A percentile compares a stretch with the other conserved stretches of the same genome.
These are phyloP conservation scores for Boletus barrowsii DNA, from an alignment of 768 basidiomycete genomes.

Conservation along the genomic window DNA sequence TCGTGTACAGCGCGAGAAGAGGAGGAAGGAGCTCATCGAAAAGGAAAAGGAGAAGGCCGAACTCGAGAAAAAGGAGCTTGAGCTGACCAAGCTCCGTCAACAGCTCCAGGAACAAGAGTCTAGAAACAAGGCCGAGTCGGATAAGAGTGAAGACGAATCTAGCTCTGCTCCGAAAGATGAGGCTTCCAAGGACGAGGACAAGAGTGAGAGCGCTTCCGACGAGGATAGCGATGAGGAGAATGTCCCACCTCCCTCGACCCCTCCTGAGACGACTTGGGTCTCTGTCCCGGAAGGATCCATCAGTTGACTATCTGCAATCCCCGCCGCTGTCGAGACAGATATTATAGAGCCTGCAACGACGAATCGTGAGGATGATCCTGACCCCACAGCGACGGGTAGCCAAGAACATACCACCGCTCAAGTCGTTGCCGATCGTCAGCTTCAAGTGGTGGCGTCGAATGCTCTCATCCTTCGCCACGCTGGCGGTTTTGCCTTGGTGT, in stretches of 20 bases:
- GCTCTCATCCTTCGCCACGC: conserved; percentile 32
- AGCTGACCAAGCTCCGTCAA: conserved; percentile 51
- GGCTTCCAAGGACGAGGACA: conserved; percentile 27
- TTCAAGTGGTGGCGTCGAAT: conserved; percentile 25
- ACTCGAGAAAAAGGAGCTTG: conserved; percentile 62
- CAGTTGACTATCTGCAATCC: conserved; percentile 30
- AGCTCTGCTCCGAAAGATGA: conserved; percentile 3
- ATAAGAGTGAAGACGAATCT: conserved; percentile 42
- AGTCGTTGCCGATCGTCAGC: conserved; percentile 20
- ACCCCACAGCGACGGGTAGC: conserved; percentile 19
- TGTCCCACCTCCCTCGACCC: conserved; percentile 31
- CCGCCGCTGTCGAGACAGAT: conserved; percentile 18
- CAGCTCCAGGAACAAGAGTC: conserved; percentile 54
- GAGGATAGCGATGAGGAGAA: conserved; percentile 45
- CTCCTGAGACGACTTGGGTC: conserved; percentile 31
- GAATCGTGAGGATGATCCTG: conserved; percentile 18
- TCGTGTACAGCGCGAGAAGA: conserved; percentile 39
- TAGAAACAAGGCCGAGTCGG: conserved; percentile 42
- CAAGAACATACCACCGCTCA: conserved; percentile 20
- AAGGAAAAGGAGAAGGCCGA: conserved; percentile 61
- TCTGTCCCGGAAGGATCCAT: conserved; percentile 20
- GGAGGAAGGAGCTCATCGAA: conserved; percentile 40
- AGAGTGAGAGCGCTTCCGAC: conserved; percentile 33
- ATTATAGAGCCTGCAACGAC: conserved; percentile 27
- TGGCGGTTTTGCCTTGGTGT: conserved; percentile 35